Percentiles rank a stretch among this genome's conserved stretches.
These are phyloP conservation scores for Vitis hybrid DNA, from an alignment of 177 flowering plant genomes.

Conservation along the genomic window DNA sequence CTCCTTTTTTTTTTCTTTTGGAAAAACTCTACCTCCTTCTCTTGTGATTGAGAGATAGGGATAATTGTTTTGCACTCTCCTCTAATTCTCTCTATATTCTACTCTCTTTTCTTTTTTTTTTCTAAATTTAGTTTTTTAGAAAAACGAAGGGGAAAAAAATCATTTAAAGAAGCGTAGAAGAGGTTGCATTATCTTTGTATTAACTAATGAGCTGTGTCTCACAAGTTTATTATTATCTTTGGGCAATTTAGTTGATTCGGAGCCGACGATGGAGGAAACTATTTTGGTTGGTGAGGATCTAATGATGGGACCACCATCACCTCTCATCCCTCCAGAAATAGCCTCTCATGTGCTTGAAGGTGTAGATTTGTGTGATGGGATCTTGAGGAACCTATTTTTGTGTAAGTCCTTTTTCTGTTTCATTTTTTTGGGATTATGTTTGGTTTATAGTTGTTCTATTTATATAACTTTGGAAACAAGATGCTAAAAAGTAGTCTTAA, in stretches of 20 bases:
- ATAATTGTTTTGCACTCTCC: too few species aligned
- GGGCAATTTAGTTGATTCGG: constrained; percentile 61
- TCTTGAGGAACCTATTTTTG: constrained; percentile 73
- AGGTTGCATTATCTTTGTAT: background rate
- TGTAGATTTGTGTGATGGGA: constrained; percentile 85
- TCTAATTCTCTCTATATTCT: too few species aligned
- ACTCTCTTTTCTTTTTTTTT: background rate
- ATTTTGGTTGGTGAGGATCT: constrained; percentile 90
- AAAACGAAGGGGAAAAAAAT: too few species aligned
- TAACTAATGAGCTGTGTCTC: background rate
- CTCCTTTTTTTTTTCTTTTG: too few species aligned
- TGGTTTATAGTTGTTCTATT: background rate
- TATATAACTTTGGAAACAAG: too few species aligned
- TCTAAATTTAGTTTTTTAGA: too few species aligned
- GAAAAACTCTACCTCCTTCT: too few species aligned
- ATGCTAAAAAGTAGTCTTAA: too few species aligned
- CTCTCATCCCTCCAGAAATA: constrained; percentile 80
- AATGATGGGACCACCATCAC: constrained; percentile 92
- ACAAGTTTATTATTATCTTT: constrained; percentile 14
- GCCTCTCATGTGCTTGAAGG: constrained; percentile 94
- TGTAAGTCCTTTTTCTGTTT: constrained; percentile 45
- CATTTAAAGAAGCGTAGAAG: too few species aligned
- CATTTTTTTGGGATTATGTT: background rate
- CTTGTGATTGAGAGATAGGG: too few species aligned
- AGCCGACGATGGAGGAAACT: constrained; percentile 79